Evolutionary conservation across 495 filamentous ascomycete species (phyloP).

Genomic region (Hypomontagnella submonticulosa): DNA sequence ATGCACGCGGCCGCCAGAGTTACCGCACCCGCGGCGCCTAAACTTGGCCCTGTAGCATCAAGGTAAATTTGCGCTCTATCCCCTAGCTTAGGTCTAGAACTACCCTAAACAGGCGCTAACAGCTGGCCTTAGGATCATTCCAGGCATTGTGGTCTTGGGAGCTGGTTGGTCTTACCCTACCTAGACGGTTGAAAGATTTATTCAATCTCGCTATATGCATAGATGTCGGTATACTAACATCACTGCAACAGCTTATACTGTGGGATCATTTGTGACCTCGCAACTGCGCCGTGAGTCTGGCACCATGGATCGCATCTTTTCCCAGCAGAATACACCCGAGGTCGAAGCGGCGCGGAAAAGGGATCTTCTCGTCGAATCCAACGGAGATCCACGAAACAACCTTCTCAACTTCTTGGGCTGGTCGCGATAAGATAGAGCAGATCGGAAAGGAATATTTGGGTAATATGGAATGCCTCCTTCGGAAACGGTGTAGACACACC

Average conservation of each 20-base stretch:
- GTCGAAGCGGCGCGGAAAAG: slow-evolving; percentile 48
- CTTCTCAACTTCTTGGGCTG: slow-evolving; percentile 54
- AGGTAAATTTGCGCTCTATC: slow-evolving; percentile 11
- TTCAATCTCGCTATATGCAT: not conserved
- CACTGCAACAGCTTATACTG: slow-evolving; percentile 43
- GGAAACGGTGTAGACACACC: slow-evolving; percentile 3
- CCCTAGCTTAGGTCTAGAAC: not conserved
- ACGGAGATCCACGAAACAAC: slow-evolving; percentile 54
- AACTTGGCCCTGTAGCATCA: slow-evolving; percentile 37
- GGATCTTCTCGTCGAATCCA: slow-evolving; percentile 45
- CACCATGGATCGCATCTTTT: slow-evolving; percentile 53
- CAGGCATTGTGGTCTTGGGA: slow-evolving; percentile 45
- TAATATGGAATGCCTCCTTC: too few species aligned
- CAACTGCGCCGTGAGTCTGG: slow-evolving; percentile 49
- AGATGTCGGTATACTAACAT: slow-evolving; percentile 36
- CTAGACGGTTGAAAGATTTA: not conserved
- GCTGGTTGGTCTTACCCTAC: slow-evolving; percentile 36
- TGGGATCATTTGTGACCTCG: slow-evolving; percentile 46
- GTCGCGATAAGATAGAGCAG: slow-evolving; percentile 26
- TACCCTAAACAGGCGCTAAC: slow-evolving; percentile 3
- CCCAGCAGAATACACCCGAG: slow-evolving; percentile 54
- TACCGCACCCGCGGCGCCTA: slow-evolving; percentile 22
- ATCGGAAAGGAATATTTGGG: slow-evolving; percentile 12
- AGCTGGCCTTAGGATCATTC: slow-evolving; percentile 26
- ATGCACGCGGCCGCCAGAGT: slow-evolving; percentile 40